Evolutionary conservation across 208 protist genomes (phyloP).

Genomic region (Trypanosoma brucei): DNA sequence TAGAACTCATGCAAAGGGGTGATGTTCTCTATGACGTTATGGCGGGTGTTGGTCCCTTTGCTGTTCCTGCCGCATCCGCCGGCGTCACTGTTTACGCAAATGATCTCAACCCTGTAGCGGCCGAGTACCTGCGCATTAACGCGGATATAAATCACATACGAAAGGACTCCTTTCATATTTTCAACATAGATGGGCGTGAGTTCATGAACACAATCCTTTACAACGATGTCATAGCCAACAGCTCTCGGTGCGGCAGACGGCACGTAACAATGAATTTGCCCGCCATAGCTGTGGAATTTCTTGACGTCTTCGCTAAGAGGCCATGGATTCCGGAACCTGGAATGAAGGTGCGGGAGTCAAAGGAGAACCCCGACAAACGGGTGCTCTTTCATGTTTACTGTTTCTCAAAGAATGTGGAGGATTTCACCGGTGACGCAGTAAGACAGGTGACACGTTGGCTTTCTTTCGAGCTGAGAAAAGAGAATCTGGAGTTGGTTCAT

Average conservation of each 20-base stretch:
- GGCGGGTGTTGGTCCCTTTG: conserved; percentile 97
- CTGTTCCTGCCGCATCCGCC: conserved; percentile 89
- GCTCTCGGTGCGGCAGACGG: conserved; percentile 28
- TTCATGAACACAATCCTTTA: conserved; percentile 89
- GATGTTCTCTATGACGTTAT: conserved; percentile 94
- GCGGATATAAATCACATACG: conserved; percentile 81
- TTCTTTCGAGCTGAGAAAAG: conserved; percentile 27
- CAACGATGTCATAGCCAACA: conserved; percentile 22
- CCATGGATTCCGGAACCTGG: conserved; percentile 23
- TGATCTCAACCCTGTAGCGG: conserved; percentile 95
- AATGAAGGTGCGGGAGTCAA: not conserved
- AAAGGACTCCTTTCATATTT: conserved; percentile 44
- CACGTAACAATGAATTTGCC: conserved; percentile 98
- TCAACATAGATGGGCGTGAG: conserved; percentile 93
- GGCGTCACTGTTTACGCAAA: conserved; percentile 92
- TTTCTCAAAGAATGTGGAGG: conserved; percentile 61
- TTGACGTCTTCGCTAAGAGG: conserved; percentile 78
- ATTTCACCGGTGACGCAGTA: conserved; percentile 61
- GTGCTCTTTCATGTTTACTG: conserved; percentile 85
- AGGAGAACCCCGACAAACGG: conserved; percentile 21
- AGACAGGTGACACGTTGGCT: conserved; percentile 64
- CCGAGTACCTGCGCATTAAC: conserved; percentile 91
- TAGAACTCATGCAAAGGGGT: conserved; percentile 60
- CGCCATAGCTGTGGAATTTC: conserved; percentile 93
- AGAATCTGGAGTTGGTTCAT: conserved; percentile 55